These are phyloP conservation scores for Phialophora chinensis DNA, from an alignment of 2,329 filamentous ascomycete genomes.

Conservation along the genomic window DNA sequence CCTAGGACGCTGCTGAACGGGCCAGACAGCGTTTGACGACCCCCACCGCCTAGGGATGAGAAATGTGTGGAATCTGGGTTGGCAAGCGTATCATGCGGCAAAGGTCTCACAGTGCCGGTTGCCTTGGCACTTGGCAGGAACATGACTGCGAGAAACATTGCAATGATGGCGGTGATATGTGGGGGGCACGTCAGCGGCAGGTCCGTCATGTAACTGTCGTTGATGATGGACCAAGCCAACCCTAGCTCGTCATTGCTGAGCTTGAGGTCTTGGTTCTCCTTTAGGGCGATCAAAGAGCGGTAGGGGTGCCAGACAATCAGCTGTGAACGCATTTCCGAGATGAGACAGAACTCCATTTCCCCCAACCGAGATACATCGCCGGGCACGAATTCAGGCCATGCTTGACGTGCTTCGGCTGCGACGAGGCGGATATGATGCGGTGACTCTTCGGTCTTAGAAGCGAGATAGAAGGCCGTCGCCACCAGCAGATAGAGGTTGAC, in stretches of 20 bases:
- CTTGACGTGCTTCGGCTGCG: constrained; percentile 79
- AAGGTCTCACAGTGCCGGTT: constrained; percentile 48
- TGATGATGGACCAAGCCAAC: constrained; percentile 81
- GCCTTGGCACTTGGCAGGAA: constrained; percentile 68
- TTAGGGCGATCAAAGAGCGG: constrained; percentile 73
- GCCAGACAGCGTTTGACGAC: constrained; percentile 41
- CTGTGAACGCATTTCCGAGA: constrained; percentile 87
- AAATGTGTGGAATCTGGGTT: constrained; percentile 34
- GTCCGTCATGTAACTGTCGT: constrained; percentile 92
- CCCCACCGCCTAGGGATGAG: constrained; percentile 33
- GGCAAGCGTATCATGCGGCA: constrained; percentile 30
- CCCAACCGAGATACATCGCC: constrained; percentile 83
- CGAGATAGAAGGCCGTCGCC: constrained; percentile 91
- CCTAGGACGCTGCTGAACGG: constrained; percentile 42
- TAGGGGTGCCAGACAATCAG: constrained; percentile 92
- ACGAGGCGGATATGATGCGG: constrained; percentile 95
- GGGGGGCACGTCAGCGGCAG: constrained; percentile 83
- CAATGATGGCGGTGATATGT: constrained; percentile 86
- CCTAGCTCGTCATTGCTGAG: constrained; percentile 79
- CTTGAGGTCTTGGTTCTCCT: constrained; percentile 61
- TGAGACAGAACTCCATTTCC: constrained; percentile 91
- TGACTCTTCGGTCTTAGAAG: constrained; percentile 97
- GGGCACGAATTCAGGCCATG: constrained; percentile 81
- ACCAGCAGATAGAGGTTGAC: constrained; percentile 94
- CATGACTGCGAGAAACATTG: constrained; percentile 82